Base-by-base conservation (phyloP, 345 rosid genomes). In the Heritiera littoralis region DNA sequence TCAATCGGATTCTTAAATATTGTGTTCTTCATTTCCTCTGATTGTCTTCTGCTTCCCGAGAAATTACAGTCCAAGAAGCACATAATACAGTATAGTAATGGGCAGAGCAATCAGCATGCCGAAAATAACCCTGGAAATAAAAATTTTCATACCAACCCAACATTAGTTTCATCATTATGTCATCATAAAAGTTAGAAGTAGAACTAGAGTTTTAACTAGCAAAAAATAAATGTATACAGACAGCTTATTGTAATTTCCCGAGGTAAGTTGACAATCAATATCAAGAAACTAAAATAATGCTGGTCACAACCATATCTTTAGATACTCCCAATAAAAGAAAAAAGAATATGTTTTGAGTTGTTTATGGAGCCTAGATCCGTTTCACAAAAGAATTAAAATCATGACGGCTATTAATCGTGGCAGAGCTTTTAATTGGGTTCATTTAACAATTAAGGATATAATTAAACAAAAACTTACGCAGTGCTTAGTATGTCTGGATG, bases 401-500 rank as follows among this genome's bases (percentile, higher is more conserved):
- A 45, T 65, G 61, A 18, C 28, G 6, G 43, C 6, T 0, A 5
- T 41, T 41, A 41, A 41, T 41, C 1, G 54, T 0, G 9, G 15
- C 17, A 51, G 55, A 51, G 13, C 55, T 51, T 14, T 51, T 51
- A 3, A 51, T 51, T 13, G 17, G 13, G 18, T 20, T 46, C 12
- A 43, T 41, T 14, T 14, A 76, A 40, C 3, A 20, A 76, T 43
- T 63, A 30, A 54, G 11, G 23, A 54, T 12, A 32, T 69, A 58
- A 60, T 32, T 69, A 58, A 60, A 7, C n/a, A 9, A 20, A 3
- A 55, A 86, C 91, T 87, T 87, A 92, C 93, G 88, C 90, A 46
- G 94, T 89, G 80, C 97, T 89, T 72, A 90, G 89, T 66, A 90
- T 86, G 75, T 88, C 92, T 14, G 97, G 86, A 77, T 92, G 93